These are phyloP conservation scores for Leishmania guyanensis DNA, from an alignment of 208 protist species.

Conservation along the genomic window DNA sequence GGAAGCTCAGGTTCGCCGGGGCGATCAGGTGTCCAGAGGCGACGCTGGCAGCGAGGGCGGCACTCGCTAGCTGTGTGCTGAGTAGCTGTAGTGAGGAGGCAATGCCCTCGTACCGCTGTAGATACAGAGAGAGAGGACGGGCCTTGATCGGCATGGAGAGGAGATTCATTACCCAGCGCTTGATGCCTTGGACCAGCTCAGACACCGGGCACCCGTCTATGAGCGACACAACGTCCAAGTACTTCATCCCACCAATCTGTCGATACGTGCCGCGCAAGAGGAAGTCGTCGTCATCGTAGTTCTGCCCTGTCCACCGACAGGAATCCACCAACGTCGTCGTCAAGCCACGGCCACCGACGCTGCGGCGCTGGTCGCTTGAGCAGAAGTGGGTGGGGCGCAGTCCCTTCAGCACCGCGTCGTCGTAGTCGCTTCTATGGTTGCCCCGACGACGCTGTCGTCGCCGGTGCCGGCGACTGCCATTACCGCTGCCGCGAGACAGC, in stretches of 20 bases:
- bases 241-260: slow-evolving; percentile 65
- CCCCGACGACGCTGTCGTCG: background rate
- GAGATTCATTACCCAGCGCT: slow-evolving; percentile 51
- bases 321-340: slow-evolving; percentile 2
- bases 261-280: slow-evolving; percentile 54
- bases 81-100: slow-evolving; percentile 39
- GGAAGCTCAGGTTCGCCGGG: slow-evolving; percentile 34
- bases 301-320: slow-evolving; percentile 16
- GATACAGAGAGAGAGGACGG: slow-evolving; percentile 56
- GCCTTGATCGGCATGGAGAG: slow-evolving; percentile 56
- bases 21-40: slow-evolving; percentile 16
- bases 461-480: background rate
- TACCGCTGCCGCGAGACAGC: background rate
- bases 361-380: background rate
- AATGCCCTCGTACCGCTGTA: slow-evolving; percentile 68
- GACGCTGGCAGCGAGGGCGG: slow-evolving; percentile 17
- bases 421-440: background rate
- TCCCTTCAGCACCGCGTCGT: background rate
- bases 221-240: slow-evolving; percentile 46
- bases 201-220: slow-evolving; percentile 47
- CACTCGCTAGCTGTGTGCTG: slow-evolving; percentile 19
- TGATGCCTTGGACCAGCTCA: slow-evolving; percentile 48
- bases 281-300: slow-evolving; percentile 24
- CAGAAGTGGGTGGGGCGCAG: background rate
- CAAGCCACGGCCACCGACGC: background rate